phyloP scores from a whole-genome alignment of 495 filamentous ascomycete species.

The Podospora conica region DNA sequence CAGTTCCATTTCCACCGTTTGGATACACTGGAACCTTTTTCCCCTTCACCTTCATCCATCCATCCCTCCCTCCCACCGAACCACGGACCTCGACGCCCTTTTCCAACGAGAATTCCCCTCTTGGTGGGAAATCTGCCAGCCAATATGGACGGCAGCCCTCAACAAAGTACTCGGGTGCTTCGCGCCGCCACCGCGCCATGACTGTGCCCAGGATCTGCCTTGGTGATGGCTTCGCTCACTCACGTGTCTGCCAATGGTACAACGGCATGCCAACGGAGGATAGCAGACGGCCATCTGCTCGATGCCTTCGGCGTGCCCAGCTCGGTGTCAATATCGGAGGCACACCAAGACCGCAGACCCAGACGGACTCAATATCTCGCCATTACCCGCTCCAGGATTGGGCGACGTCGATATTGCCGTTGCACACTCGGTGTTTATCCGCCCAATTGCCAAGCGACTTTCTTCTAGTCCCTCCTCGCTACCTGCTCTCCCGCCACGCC shows the following conservation, averaged over 20 bases:
- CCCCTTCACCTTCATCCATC: neutral
- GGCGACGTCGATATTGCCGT: constrained; percentile 15
- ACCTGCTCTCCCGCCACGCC: constrained; percentile 5
- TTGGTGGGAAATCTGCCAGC: neutral
- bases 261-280: neutral
- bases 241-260: neutral
- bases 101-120: neutral
- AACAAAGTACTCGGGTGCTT: neutral
- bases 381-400: constrained; percentile 19
- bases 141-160: neutral
- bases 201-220: neutral
- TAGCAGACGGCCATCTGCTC: neutral
- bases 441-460: constrained; percentile 15
- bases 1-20: neutral
- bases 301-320: neutral
- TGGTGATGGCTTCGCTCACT: neutral
- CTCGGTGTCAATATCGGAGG: constrained; percentile 9
- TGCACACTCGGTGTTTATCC: constrained; percentile 21
- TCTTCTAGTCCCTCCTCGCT: neutral
- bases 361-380: constrained; percentile 14
- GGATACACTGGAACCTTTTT: neutral
- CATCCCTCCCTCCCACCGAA: neutral
- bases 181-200: neutral
- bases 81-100: neutral
- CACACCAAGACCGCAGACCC: constrained; percentile 4